A percentile compares a stretch with the other conserved stretches of the same genome.
These are phyloP conservation scores for Saturnispora sanitii DNA, from an alignment of 805 yeast genomes.

Conservation along the genomic window DNA sequence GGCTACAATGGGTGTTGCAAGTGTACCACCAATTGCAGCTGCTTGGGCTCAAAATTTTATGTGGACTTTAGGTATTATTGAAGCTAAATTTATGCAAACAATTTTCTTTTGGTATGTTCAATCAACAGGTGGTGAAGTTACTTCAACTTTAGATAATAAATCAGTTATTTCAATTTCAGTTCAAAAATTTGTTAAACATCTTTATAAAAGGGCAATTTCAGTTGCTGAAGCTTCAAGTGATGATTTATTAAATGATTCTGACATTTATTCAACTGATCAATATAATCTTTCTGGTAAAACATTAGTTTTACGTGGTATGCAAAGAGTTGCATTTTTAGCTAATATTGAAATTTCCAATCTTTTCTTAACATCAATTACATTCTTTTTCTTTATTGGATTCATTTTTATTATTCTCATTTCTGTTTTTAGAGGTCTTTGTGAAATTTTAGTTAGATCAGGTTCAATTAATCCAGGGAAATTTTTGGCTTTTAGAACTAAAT, in stretches of 20 bases:
- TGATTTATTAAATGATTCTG: slow-evolving; percentile 40
- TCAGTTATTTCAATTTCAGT: slow-evolving; percentile 72
- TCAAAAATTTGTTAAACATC: slow-evolving; percentile 37
- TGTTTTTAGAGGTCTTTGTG: slow-evolving; percentile 61
- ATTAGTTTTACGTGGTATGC: slow-evolving; percentile 79
- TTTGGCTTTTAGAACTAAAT: slow-evolving; percentile 67
- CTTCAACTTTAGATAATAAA: slow-evolving; percentile 59
- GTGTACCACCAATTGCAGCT: slow-evolving; percentile 93
- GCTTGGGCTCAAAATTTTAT: slow-evolving; percentile 96
- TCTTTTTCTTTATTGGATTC: slow-evolving; percentile 69
- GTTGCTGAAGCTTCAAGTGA: slow-evolving; percentile 31
- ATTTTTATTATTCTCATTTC: slow-evolving; percentile 45
- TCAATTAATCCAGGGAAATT: slow-evolving; percentile 56
- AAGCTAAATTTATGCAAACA: slow-evolving; percentile 63
- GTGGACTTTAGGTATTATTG: slow-evolving; percentile 92
- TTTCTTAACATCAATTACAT: slow-evolving; percentile 78
- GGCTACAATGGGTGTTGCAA: slow-evolving; percentile 89
- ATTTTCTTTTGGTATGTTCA: slow-evolving; percentile 92
- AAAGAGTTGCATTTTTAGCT: slow-evolving; percentile 80
- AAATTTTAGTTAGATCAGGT: slow-evolving; percentile 47
- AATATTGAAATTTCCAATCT: slow-evolving; percentile 78
- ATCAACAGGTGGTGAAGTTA: slow-evolving; percentile 83
- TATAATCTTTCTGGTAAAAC: slow-evolving; percentile 55
- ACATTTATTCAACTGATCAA: slow-evolving; percentile 64
- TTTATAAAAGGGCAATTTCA: slow-evolving; percentile 31